These are phyloP conservation scores for Clausena lansium DNA, from an alignment of 345 rosid species.

Conservation along the genomic window DNA sequence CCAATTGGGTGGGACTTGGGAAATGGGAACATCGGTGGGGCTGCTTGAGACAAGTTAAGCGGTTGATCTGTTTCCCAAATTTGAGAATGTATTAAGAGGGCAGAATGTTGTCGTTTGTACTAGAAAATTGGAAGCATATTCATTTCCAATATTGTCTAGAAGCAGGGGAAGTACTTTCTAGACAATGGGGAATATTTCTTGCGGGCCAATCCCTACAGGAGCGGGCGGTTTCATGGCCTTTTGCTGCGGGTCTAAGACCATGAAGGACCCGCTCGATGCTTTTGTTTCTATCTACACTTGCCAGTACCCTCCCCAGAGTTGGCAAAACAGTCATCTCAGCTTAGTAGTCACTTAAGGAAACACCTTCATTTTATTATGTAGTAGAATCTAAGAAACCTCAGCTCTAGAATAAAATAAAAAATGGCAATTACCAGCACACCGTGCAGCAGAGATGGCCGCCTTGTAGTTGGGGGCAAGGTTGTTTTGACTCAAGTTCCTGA, in stretches of 20 bases:
- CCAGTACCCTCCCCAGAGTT: not conserved
- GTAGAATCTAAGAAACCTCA: not conserved
- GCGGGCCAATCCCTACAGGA: not conserved
- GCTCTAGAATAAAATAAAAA: not conserved
- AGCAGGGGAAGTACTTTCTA: not conserved
- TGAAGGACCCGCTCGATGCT: not conserved
- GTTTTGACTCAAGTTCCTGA: conserved; percentile 10
- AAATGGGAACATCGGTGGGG: not conserved
- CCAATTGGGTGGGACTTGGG: not conserved
- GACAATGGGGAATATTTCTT: not conserved
- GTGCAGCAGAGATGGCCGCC: conserved; percentile 19
- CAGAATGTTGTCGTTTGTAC: not conserved
- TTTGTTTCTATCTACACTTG: not conserved
- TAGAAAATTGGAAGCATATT: not conserved
- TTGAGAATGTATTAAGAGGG: no score
- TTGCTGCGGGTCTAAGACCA: not conserved
- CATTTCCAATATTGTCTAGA: not conserved
- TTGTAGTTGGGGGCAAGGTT: conserved; percentile 20
- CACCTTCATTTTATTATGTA: not conserved
- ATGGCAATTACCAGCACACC: conserved; percentile 16
- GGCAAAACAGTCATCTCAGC: no score
- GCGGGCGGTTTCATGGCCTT: not conserved
- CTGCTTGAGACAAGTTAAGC: not conserved
- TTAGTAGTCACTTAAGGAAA: not conserved
- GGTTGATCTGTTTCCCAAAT: not conserved